phyloP scores from a whole-genome alignment of 306 rosid genomes.

The Pterocarpus santalinus region DNA sequence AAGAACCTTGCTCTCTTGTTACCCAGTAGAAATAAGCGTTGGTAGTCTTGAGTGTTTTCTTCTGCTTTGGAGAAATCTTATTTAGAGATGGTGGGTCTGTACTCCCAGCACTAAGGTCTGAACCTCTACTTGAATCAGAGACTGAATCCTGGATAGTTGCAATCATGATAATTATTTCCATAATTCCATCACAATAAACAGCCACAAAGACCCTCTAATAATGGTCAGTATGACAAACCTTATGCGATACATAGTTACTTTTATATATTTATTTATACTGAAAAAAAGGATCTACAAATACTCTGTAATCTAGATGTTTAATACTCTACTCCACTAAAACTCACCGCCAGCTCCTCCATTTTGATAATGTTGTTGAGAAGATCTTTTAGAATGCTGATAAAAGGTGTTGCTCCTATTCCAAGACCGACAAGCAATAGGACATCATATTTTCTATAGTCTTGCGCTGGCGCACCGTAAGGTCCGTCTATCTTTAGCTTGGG shows the following conservation, averaged over 20 bases:
- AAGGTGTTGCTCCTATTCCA: constrained; percentile 97
- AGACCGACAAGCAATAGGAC: constrained; percentile 94
- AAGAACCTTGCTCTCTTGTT: constrained; percentile 90
- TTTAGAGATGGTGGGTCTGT: constrained; percentile 53
- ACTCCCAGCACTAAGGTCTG: constrained; percentile 64
- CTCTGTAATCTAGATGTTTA: constrained; percentile 1
- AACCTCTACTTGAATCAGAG: constrained; percentile 65
- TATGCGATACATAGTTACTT: neutral
- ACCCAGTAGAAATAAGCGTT: constrained; percentile 98
- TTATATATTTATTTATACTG: neutral
- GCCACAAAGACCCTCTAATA: neutral
- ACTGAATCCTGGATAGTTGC: constrained; percentile 64
- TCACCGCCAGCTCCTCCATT: constrained; percentile 92
- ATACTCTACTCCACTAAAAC: constrained; percentile 42
- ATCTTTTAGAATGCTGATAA: constrained; percentile 91
- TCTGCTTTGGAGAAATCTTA: constrained; percentile 68
- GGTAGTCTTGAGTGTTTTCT: constrained; percentile 75
- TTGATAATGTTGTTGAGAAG: constrained; percentile 84
- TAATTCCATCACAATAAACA: neutral
- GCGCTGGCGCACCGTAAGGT: constrained; percentile 98
- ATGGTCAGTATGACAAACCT: neutral
- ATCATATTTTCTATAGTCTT: constrained; percentile 84
- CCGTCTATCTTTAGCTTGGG: constrained; percentile 95
- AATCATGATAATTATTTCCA: neutral
- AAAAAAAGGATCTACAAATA: neutral